Evolutionary conservation across 495 filamentous ascomycete species (phyloP).

Genomic region (Geoglossum glabrum): DNA sequence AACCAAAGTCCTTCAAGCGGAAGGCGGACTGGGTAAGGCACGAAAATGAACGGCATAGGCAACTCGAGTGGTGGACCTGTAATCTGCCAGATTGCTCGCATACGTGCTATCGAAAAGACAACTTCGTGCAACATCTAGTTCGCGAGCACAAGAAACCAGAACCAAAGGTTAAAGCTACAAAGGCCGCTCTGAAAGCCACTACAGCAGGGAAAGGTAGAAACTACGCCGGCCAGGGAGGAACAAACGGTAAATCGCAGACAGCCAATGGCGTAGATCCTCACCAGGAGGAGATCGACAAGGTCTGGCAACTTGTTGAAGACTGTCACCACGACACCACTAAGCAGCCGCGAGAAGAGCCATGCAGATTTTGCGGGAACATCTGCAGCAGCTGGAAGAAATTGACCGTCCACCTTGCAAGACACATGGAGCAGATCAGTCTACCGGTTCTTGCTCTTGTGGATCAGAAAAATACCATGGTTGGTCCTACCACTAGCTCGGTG

Average conservation of each 20-base stretch:
- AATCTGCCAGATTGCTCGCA: slow-evolving; percentile 63
- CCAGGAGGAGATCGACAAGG: slow-evolving; percentile 32
- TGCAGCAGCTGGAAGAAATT: slow-evolving; percentile 86
- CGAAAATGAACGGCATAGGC: slow-evolving; percentile 82
- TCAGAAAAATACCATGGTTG: background rate
- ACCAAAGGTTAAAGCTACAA: slow-evolving; percentile 37
- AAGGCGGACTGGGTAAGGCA: slow-evolving; percentile 97
- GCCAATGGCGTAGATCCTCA: slow-evolving; percentile 25
- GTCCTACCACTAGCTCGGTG: background rate
- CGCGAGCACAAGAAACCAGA: slow-evolving; percentile 82
- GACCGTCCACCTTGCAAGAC: slow-evolving; percentile 83
- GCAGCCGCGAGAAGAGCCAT: slow-evolving; percentile 57
- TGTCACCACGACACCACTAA: slow-evolving; percentile 53
- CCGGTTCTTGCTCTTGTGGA: slow-evolving; percentile 58
- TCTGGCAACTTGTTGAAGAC: slow-evolving; percentile 59
- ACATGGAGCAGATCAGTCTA: slow-evolving; percentile 88
- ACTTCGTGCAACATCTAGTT: slow-evolving; percentile 87
- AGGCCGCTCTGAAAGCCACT: slow-evolving; percentile 16
- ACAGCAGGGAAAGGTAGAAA: slow-evolving; percentile 10
- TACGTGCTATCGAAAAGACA: slow-evolving; percentile 77
- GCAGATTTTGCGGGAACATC: slow-evolving; percentile 72
- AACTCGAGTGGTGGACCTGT: slow-evolving; percentile 86
- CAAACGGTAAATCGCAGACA: slow-evolving; percentile 31
- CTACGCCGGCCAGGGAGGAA: slow-evolving; percentile 9
- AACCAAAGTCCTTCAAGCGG: slow-evolving; percentile 88